A percentile compares a stretch with the other conserved stretches of the same genome.
Conservation (phyloP, 2,329 filamentous ascomycete species). For the Hortaea werneckii region DNA sequence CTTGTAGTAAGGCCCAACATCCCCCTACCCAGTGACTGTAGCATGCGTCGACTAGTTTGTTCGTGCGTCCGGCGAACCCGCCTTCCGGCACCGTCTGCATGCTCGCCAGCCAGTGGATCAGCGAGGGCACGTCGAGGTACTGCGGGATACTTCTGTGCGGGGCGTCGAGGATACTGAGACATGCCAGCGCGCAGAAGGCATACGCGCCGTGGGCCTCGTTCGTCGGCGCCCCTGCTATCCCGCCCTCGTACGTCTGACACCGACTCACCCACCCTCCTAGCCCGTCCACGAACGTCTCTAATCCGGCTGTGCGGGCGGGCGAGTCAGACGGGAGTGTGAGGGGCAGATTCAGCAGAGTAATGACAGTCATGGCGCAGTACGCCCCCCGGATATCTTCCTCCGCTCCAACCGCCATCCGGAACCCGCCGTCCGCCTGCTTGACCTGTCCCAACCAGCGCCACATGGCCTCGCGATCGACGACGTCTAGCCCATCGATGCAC, state of each 20-base stretch:
- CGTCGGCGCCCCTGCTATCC: constrained; percentile 74
- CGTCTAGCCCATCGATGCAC: constrained; percentile 63
- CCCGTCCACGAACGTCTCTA: constrained; percentile 57
- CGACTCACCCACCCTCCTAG: constrained; percentile 69
- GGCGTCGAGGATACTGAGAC: constrained; percentile 72
- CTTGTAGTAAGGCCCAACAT: constrained; percentile 87
- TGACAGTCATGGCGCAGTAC: constrained; percentile 79
- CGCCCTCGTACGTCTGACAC: constrained; percentile 95
- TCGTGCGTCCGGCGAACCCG: constrained; percentile 85
- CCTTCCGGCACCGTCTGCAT: constrained; percentile 86
- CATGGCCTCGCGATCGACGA: constrained; percentile 73
- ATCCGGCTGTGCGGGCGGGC: constrained; percentile 53
- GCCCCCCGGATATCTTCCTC: constrained; percentile 92
- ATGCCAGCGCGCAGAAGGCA: constrained; percentile 86
- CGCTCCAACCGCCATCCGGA: constrained; percentile 73
- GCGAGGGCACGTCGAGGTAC: constrained; percentile 65
- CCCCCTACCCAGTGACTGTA: constrained; percentile 97
- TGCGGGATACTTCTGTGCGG: constrained; percentile 64
- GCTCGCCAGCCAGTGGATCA: constrained; percentile 80
- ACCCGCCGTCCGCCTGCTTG: constrained; percentile 84
- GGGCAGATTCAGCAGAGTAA: constrained; percentile 75
- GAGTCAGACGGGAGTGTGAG: constrained; percentile 65
- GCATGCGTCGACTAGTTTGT: constrained; percentile 96
- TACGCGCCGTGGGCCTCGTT: constrained; percentile 94
- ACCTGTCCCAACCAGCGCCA: constrained; percentile 83